Conservation (phyloP, 176 grass and related monocot species). For the Aegilops speltoides region DNA sequence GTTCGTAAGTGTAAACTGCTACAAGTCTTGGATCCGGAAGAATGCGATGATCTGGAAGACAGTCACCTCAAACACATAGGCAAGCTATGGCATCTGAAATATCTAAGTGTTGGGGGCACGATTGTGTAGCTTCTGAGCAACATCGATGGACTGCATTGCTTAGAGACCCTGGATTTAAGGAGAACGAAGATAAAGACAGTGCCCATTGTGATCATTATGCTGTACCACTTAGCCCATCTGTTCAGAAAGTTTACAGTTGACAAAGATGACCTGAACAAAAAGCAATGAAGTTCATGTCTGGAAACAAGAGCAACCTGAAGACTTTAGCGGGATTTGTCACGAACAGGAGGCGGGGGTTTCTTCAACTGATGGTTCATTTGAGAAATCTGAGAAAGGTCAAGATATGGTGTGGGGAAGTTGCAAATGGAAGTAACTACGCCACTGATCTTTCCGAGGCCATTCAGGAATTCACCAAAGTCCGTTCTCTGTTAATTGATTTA, state of each 20-base stretch:
- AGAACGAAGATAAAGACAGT: slow-evolving; percentile 14
- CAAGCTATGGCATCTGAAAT: slow-evolving; percentile 22
- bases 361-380: not conserved
- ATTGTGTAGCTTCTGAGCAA: slow-evolving; percentile 2
- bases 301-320: slow-evolving; percentile 24
- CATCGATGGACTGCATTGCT: slow-evolving; percentile 9
- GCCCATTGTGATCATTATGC: not conserved
- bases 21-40: slow-evolving; percentile 20
- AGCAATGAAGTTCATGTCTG: not conserved
- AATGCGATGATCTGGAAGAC: slow-evolving; percentile 3
- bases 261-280: not conserved
- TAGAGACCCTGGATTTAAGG: slow-evolving; percentile 38
- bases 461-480: slow-evolving; percentile 16
- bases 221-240: slow-evolving; percentile 30
- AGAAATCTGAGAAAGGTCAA: not conserved
- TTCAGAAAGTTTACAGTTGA: slow-evolving; percentile 38
- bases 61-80: slow-evolving; percentile 15
- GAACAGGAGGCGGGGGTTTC: not conserved
- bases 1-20: slow-evolving; percentile 2
- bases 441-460: slow-evolving; percentile 4
- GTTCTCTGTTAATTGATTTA: slow-evolving; percentile 6
- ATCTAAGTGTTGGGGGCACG: slow-evolving; percentile 8
- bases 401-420: not conserved
- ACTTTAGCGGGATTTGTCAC: slow-evolving; percentile 16
- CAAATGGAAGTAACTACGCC: not conserved